These are phyloP conservation scores for Diaporthe longicolla DNA, from an alignment of 2,329 filamentous ascomycete species.

Conservation along the genomic window DNA sequence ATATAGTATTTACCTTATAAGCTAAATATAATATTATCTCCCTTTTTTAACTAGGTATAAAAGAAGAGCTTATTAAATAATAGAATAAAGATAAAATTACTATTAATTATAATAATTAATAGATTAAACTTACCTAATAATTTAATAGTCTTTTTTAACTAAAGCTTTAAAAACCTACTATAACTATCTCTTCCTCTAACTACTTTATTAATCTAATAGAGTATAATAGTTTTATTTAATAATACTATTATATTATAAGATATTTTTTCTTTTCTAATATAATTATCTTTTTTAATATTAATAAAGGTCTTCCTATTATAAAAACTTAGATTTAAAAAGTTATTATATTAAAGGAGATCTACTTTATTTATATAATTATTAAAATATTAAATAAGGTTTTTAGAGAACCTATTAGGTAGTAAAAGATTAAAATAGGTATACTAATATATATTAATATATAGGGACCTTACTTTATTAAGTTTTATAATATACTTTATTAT, in stretches of 20 bases:
- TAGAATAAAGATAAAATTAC: not conserved
- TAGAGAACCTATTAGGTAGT: not conserved
- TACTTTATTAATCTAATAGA: not conserved
- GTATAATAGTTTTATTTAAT: slow-evolving; percentile 1
- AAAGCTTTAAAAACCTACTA: not conserved
- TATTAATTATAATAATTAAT: slow-evolving; percentile 7
- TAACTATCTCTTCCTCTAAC: not conserved
- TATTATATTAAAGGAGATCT: not conserved
- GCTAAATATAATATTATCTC: slow-evolving; percentile 6
- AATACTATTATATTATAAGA: not conserved
- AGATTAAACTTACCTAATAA: not conserved
- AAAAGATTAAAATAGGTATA: not conserved
- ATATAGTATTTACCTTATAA: not conserved
- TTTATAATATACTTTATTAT: not conserved
- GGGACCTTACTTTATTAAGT: not conserved
- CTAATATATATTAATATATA: slow-evolving; percentile 2
- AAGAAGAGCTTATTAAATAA: not conserved
- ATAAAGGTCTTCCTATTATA: not conserved
- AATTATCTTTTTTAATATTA: slow-evolving; percentile 7
- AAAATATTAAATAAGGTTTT: not conserved
- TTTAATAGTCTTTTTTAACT: not conserved
- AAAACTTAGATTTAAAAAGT: not conserved
- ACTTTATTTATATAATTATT: not conserved
- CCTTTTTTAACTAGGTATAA: not conserved
- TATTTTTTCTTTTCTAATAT: not conserved